These are phyloP conservation scores for Zygoascus bituminiphila DNA, from an alignment of 805 yeast genomes.

Conservation along the genomic window DNA sequence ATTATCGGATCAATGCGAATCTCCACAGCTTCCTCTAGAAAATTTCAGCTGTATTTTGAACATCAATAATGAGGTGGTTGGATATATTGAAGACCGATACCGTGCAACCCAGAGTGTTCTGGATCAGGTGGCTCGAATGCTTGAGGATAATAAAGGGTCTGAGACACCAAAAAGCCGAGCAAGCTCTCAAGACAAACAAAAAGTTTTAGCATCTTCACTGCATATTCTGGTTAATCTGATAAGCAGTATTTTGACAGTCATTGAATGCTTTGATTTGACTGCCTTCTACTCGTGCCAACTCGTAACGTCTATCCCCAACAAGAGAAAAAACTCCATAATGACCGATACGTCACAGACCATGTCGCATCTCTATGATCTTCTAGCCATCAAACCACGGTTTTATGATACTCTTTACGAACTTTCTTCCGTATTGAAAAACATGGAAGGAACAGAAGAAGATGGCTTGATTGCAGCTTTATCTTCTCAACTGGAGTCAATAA, in stretches of 20 bases:
- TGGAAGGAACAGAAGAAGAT: constrained; percentile 13
- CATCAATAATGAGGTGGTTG: constrained; percentile 12
- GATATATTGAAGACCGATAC: constrained; percentile 11
- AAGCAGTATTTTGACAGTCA: constrained; percentile 28
- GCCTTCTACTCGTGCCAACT: constrained; percentile 11
- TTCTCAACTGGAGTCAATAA: constrained; percentile 11
- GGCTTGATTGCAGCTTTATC: constrained; percentile 14
- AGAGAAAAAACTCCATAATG: constrained; percentile 4
- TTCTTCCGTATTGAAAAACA: constrained; percentile 8
- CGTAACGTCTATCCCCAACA: constrained; percentile 3
- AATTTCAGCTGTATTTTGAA: constrained; percentile 13
- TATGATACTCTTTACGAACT: constrained; percentile 32
- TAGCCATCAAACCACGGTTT: constrained; percentile 62
- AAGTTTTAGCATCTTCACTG: constrained; percentile 12
- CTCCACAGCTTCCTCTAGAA: constrained; percentile 11
- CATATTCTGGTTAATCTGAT: constrained; percentile 12
- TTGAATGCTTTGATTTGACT: constrained; percentile 26
- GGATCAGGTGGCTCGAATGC: background rate
- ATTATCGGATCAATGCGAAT: background rate
- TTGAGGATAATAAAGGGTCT: constrained; percentile 1
- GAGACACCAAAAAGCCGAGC: constrained; percentile 1
- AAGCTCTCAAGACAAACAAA: constrained; percentile 11
- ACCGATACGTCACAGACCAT: constrained; percentile 3
- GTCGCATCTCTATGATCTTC: constrained; percentile 51
- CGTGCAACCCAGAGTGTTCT: background rate